Base-by-base conservation (phyloP, 2,329 filamentous ascomycete genomes). In the Ascochyta pisi region DNA sequence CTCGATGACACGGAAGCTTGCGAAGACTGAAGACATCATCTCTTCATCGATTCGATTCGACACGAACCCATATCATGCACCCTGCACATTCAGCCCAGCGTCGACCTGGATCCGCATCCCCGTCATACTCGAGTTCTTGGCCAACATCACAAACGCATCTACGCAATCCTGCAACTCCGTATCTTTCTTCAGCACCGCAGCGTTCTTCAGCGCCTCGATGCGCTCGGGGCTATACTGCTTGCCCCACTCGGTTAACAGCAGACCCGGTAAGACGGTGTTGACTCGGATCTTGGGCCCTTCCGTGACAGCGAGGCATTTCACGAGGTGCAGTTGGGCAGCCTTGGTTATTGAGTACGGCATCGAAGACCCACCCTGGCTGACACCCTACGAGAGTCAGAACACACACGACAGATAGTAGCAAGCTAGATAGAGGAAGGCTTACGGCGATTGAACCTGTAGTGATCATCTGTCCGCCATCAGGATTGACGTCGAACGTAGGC, bases 291-390 rank as follows among this genome's bases (percentile, higher is more conserved):
- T 89, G 6, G 80, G 77, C 0, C 86, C 86, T 62, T 88, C 84
- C 4, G 83, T 86, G 50, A 79, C 76, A 2, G 86, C 87, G 15
- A 90, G 77, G 62, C 85, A 86, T 64, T 86, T 87, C 77, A 89
- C 86, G 46, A 89, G 74, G 69, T 90, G 88, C 55, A 89, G 65
- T 55, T 84, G 84, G 6, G 91, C 91, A 1, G 90, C 89, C 72
- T 95, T 95, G 34, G 89, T 90, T 16, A 93, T 88, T 0, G 86
- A 81, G 68, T 95, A 95, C 3, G 91, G 85, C 87, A 87, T 83
- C 38, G 81, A 83, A 62, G 82, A 84, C 4, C 85, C 85, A 48
- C 69, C 71, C 47, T 83, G 73, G n/a, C 77, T 69, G 57, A 82
- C 63, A 41, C 81, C 81, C 81, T 83, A 16, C 33, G 42, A 22